Base-by-base conservation (phyloP, 352 stramenopile species). In the Phytophthora agathidicida region DNA sequence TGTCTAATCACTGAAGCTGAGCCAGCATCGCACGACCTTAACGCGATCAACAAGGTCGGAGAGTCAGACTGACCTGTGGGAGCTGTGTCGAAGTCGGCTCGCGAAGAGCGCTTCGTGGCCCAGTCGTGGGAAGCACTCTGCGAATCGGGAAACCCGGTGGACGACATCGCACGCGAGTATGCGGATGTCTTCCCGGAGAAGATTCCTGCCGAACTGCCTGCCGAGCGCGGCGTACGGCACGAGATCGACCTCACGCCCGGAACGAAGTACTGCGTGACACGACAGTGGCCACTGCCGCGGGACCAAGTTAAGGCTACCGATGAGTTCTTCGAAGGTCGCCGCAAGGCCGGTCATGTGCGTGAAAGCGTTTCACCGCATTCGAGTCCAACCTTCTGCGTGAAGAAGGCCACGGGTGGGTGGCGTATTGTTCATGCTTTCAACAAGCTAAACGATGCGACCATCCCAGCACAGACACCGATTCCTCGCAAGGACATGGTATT, bases 151-250 rank as follows among this genome's bases (percentile, higher is more conserved):
- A 53, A 47, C 23, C 50, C 44, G 4, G 62, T 59, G 1, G 46
- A 65, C 35, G n/a, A 44, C 1, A 31, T 44, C 23, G 42, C 20
- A 24, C 31, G 22, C 22, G 55, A 71, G 43, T 68, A 35, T 36
- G n/a, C 14, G 11, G 50, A 68, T 27, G 11, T 68, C 11, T 64
- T 68, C 11, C 38, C 50, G 0, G 64, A 74, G 11, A 45, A 64
- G 33, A 53, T 65, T 10, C 68, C 51, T 2, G 45, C 46, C 1
- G 16, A 39, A 3, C 36, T 77, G 1, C 44, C 58, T 1, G 26
- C 31, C 0, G 35, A 17, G 3, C 48, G 36, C 7, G 27, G 48
- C 14, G 36, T 57, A 17, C 22, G 1, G 0, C 44, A 74, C 49
- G 51, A 54, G 35, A 51, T 56, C 28, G 9, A 60, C 47, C 44